Evolutionary conservation across 306 rosid genomes (phyloP), one percentile per base, ranked within the genome.

Genomic region (Cotoneaster glaucophyllus): DNA sequence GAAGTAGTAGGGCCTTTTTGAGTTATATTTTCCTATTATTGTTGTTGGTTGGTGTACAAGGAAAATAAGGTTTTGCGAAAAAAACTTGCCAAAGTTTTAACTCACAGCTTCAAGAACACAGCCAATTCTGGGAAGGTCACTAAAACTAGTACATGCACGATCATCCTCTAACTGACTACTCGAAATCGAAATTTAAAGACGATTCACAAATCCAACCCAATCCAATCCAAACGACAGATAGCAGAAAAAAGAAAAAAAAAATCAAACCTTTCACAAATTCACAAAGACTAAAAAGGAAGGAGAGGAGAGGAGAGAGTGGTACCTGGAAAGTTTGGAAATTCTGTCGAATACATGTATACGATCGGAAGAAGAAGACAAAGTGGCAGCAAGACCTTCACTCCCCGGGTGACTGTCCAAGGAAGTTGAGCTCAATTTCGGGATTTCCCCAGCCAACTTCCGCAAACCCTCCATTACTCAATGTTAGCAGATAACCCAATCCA

Each of bases 311-410:
- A n/a, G 44, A 52, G 62, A 17, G 58, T 61, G n/a, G 43, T 8
- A 75, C 97, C 94, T 84, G 67, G 91, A 56, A 81, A 86, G 44
- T 73, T 87, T 83, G 43, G 34, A 32, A 32, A 32, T 6, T 32
- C 34, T 32, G 6, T 82, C 26, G 45, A 81, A 64, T 74, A 89
- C 34, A 69, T 5, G 6, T 32, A 75, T 22, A 77, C 81, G 6
- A 32, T 84, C 75, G 1, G 86, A 56, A 37, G 6, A 32, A 32
- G 90, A 72, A 48, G 34, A 32, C 1, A 1, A 41, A 24, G 85
- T 73, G 13, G 85, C 73, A 17, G 89, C 65, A 22, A 57, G 76
- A 45, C 81, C 85, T 52, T 57, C 84, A 62, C 52, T 76, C 3
- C 68, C 57, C 69, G 44, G 67, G 25, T 59, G 69, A 31, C 28